Base-by-base conservation (phyloP, 441 rosid genomes). In the Populus hybrid region DNA sequence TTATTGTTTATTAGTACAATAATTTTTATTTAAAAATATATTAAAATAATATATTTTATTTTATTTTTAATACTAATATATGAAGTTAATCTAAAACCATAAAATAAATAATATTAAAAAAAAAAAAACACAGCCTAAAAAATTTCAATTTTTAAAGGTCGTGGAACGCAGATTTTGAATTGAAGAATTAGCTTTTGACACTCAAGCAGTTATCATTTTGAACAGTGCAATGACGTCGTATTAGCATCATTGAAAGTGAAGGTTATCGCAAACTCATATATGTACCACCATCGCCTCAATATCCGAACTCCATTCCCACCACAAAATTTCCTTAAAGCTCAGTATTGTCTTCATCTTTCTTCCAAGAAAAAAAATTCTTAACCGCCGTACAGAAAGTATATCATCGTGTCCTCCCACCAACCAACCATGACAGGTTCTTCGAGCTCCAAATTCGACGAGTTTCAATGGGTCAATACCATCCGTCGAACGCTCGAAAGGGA, bases 401-500 rank as follows among this genome's bases (percentile, higher is more conserved):
- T 4, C 61, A 1, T 16, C 7, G 7, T 77, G 79, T 40, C 71
- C 69, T 83, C 73, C 67, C 74, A 74, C 80, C 57, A 81, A 40
- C 8, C 9, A 32, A 35, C 5, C 79, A 74, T 67, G 79, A 57
- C 79, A 53, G 79, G 78, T 18, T 73, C 9, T 74, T 81, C 79
- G 42, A 77, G 46, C 69, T 72, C 74, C 10, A 70, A 63, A 66
- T 90, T 92, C 18, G 89, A 94, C 72, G 93, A 91, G 82, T 77
- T 59, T 75, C 86, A 53, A 70, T 92, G 97, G 98, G 74, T 94
- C 23, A 82, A 76, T 28, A 82, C 85, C 67, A 81, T 92, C 70
- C 88, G 85, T 6, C 81, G 78, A 72, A 80, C 83, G 26, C 87
- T 94, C 0, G 90, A 88, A 5, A 87, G 85, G 67, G 90, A 90